Conservation (phyloP, 176 grass and related monocot genomes). For the Secale cereale region DNA sequence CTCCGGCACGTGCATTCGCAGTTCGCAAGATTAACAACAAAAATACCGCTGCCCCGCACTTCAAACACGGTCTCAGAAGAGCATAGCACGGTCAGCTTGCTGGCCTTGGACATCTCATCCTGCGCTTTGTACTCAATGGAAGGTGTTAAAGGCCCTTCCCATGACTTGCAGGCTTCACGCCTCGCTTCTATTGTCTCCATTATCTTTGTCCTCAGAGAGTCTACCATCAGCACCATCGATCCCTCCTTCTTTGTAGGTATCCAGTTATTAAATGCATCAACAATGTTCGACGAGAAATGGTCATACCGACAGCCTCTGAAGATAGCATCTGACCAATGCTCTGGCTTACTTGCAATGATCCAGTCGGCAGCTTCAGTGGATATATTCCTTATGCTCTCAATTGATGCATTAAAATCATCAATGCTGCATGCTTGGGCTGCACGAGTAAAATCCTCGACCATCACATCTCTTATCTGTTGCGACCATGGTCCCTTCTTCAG, state of each 20-base stretch:
- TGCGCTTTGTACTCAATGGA: slow-evolving; percentile 78
- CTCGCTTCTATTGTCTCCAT: slow-evolving; percentile 72
- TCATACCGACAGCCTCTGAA: slow-evolving; percentile 86
- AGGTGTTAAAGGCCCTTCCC: slow-evolving; percentile 72
- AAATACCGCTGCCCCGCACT: slow-evolving; percentile 78
- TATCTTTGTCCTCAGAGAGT: slow-evolving; percentile 74
- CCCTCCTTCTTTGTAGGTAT: slow-evolving; percentile 86
- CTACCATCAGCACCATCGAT: slow-evolving; percentile 83
- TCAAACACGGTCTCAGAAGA: slow-evolving; percentile 95
- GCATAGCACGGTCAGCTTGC: slow-evolving; percentile 78
- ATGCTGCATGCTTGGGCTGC: slow-evolving; percentile 79
- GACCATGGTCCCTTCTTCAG: slow-evolving; percentile 79
- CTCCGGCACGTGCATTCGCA: slow-evolving; percentile 89
- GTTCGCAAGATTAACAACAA: slow-evolving; percentile 76
- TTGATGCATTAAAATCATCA: slow-evolving; percentile 87
- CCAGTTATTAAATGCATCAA: slow-evolving; percentile 92
- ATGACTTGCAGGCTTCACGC: slow-evolving; percentile 59
- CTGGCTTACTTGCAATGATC: slow-evolving; percentile 88
- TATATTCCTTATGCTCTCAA: slow-evolving; percentile 88
- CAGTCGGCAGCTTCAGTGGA: slow-evolving; percentile 85
- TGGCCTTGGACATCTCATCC: slow-evolving; percentile 59
- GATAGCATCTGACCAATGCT: slow-evolving; percentile 95
- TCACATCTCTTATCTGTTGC: slow-evolving; percentile 74
- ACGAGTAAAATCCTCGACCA: slow-evolving; percentile 89
- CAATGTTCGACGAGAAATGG: slow-evolving; percentile 90